A percentile compares a stretch with the other conserved stretches of the same genome.
phyloP scores from a whole-genome alignment of 352 stramenopile species.

The Phytophthora podocarpi region DNA sequence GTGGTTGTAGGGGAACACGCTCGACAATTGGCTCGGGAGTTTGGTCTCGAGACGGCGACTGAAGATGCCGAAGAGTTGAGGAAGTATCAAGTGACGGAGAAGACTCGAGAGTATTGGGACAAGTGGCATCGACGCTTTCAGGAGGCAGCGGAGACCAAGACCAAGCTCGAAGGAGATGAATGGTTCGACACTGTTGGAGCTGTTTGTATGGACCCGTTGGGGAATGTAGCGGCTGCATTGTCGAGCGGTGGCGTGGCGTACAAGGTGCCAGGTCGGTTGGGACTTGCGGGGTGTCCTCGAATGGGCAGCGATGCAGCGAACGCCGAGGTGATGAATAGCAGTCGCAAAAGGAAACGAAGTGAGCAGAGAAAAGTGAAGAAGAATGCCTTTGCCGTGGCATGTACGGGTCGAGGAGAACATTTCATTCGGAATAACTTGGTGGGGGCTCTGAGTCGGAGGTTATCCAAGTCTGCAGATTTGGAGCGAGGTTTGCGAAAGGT shows the following conservation, averaged over 20 bases:
- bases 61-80: conserved; percentile 23
- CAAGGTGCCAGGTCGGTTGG: conserved; percentile 68
- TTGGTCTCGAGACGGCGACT: conserved; percentile 46
- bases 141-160: neutral
- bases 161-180: neutral
- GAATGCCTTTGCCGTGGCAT: conserved; percentile 59
- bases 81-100: conserved; percentile 47
- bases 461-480: conserved; percentile 33
- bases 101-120: conserved; percentile 38
- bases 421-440: conserved; percentile 62
- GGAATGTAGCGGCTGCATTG: conserved; percentile 60
- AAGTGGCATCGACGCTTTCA: conserved; percentile 54
- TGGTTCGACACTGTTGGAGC: conserved; percentile 66
- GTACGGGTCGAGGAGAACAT: conserved; percentile 70
- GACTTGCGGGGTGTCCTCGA: conserved; percentile 67
- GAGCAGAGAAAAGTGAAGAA: conserved; percentile 7
- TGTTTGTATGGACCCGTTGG: conserved; percentile 58
- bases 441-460: conserved; percentile 28
- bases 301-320: conserved; percentile 63
- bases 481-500: conserved; percentile 38
- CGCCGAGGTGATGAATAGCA: neutral
- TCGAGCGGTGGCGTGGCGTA: conserved; percentile 74
- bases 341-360: conserved; percentile 29
- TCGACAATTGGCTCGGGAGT: conserved; percentile 30
- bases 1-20: conserved; percentile 61